These are phyloP conservation scores for Phytophthora sp. DNA, from an alignment of 352 stramenopile genomes.

Conservation along the genomic window DNA sequence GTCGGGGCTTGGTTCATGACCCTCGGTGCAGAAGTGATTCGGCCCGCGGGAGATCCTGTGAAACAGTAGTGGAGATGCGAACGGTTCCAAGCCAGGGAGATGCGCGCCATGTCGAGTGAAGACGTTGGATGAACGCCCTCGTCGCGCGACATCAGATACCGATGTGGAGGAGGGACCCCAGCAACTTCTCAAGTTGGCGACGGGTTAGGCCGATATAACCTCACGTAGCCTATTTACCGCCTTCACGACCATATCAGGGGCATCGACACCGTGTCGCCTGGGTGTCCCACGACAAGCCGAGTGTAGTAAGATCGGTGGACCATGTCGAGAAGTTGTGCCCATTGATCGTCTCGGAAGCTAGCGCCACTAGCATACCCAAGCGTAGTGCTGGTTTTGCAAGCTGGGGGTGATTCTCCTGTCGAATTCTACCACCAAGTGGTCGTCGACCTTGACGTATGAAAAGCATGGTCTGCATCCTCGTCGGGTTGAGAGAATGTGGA, in stretches of 20 bases:
- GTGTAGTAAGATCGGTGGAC: neutral
- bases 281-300: neutral
- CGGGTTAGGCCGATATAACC: neutral
- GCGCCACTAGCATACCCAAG: neutral
- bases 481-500: neutral
- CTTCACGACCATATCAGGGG: neutral
- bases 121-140: constrained; percentile 19
- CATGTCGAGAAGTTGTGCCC: neutral
- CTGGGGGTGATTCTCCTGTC: no score
- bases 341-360: neutral
- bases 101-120: constrained; percentile 1
- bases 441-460: neutral
- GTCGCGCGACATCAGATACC: constrained; percentile 6
- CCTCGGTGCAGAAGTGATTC: no score
- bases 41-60: no score
- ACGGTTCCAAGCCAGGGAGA: neutral
- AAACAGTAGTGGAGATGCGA: no score
- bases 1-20: no score
- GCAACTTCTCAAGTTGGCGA: constrained; percentile 16
- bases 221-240: neutral
- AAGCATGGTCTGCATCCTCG: neutral
- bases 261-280: neutral
- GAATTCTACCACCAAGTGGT: neutral
- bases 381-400: neutral
- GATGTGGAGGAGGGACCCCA: constrained; percentile 10